These are phyloP conservation scores for Metschnikowia shivogae DNA, from an alignment of 805 yeast species.

Conservation along the genomic window DNA sequence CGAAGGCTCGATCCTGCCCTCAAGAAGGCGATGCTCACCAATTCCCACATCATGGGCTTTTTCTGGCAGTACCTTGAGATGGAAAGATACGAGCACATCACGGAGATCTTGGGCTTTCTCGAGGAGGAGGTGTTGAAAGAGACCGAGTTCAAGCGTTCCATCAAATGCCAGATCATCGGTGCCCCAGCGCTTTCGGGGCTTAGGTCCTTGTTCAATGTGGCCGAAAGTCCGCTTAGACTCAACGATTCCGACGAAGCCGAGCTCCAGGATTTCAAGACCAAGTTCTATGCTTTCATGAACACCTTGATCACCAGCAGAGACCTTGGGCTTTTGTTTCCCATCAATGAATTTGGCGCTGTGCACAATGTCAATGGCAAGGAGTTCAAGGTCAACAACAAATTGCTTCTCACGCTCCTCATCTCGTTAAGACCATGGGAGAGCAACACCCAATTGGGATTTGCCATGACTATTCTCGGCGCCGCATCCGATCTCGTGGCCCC, in stretches of 20 bases:
- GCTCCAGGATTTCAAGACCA: slow-evolving; percentile 27
- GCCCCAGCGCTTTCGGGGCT: slow-evolving; percentile 67
- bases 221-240: slow-evolving; percentile 5
- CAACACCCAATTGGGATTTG: slow-evolving; percentile 53
- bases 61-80: slow-evolving; percentile 59
- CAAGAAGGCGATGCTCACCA: slow-evolving; percentile 62
- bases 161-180: slow-evolving; percentile 72
- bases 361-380: slow-evolving; percentile 46
- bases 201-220: slow-evolving; percentile 40
- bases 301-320: slow-evolving; percentile 41
- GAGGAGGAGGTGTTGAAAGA: slow-evolving; percentile 55
- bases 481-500: slow-evolving; percentile 74
- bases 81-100: slow-evolving; percentile 25
- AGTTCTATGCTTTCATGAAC: slow-evolving; percentile 45
- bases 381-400: slow-evolving; percentile 63
- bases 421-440: slow-evolving; percentile 81
- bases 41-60: slow-evolving; percentile 52
- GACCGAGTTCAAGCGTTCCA: slow-evolving; percentile 53
- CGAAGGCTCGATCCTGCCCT: slow-evolving; percentile 43
- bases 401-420: slow-evolving; percentile 58
- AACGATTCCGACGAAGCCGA: slow-evolving; percentile 21
- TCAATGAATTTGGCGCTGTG: slow-evolving; percentile 48
- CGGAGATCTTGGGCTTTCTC: slow-evolving; percentile 43
- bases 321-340: slow-evolving; percentile 43
- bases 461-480: slow-evolving; percentile 44